Percentiles rank a stretch among this genome's conserved stretches.
These are phyloP conservation scores for Arthrobotrys pseudoclavata DNA, from an alignment of 2,329 filamentous ascomycete species.

Conservation along the genomic window DNA sequence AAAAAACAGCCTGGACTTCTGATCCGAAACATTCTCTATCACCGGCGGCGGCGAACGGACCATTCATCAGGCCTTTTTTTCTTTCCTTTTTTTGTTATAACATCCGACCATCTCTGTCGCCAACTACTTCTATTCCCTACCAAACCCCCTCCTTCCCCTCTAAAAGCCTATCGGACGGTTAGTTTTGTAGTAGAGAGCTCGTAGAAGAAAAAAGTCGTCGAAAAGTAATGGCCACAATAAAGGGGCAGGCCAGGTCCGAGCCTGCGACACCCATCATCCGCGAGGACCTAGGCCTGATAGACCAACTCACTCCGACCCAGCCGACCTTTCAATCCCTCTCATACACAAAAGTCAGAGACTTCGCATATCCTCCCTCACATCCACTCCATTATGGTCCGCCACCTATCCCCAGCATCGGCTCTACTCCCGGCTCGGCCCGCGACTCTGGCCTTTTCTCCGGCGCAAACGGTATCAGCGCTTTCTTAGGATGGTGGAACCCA, in stretches of 20 bases:
- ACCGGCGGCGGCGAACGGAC: conserved; percentile 12
- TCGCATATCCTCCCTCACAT: conserved; percentile 86
- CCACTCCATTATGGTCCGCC: conserved; percentile 95
- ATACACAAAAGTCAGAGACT: conserved; percentile 94
- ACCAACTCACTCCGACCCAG: conserved; percentile 54
- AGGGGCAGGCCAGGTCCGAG: conserved; percentile 60
- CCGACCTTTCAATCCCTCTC: conserved; percentile 72
- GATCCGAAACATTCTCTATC: neutral
- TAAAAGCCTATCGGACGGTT: neutral
- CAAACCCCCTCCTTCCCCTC: neutral
- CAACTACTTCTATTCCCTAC: neutral
- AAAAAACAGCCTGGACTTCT: neutral
- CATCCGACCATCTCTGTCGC: neutral
- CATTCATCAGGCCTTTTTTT: neutral
- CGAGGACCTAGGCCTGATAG: conserved; percentile 48
- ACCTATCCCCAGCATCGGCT: conserved; percentile 70
- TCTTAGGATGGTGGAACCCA: conserved; percentile 67
- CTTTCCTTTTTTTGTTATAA: neutral
- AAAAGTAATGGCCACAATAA: conserved; percentile 58
- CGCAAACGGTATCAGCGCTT: conserved; percentile 47
- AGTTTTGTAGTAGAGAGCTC: neutral
- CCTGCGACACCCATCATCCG: conserved; percentile 58
- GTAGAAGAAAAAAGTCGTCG: conserved; percentile 20
- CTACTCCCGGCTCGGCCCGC: conserved; percentile 52
- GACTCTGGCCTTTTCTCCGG: conserved; percentile 56